A percentile compares a stretch with the other conserved stretches of the same genome.
Conservation (phyloP, 345 rosid genomes). For the Clausena lansium region DNA sequence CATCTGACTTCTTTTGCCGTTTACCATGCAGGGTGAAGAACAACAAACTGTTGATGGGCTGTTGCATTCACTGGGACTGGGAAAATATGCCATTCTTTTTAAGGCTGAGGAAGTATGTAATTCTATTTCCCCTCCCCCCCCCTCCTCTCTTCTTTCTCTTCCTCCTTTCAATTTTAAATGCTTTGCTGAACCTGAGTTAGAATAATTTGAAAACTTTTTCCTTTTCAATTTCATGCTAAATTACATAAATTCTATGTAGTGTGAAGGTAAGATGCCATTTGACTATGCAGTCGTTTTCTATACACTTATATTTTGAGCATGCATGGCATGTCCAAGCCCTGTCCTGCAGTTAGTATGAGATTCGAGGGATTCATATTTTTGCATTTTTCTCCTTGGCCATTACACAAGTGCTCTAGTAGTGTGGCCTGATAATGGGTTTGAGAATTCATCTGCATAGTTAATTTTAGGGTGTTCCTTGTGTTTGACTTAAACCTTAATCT, state of each 20-base stretch:
- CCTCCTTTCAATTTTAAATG: neutral
- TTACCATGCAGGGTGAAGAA: constrained; percentile 54
- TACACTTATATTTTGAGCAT: neutral
- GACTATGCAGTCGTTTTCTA: neutral
- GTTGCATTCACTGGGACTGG: constrained; percentile 70
- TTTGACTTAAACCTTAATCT: neutral
- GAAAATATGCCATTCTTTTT: constrained; percentile 64
- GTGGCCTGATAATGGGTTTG: neutral
- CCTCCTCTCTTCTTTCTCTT: constrained; percentile 2
- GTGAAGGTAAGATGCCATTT: neutral
- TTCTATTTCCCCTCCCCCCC: neutral
- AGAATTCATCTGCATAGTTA: neutral
- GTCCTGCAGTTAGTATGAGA: neutral
- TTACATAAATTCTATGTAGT: neutral
- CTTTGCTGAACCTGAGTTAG: neutral
- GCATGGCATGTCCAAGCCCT: neutral
- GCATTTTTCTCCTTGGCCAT: neutral
- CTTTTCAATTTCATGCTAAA: neutral
- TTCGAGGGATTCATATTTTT: neutral
- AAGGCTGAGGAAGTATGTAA: constrained; percentile 92
- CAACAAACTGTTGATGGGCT: constrained; percentile 78
- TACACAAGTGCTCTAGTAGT: neutral
- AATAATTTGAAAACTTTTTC: neutral
- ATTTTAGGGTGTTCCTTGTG: neutral
- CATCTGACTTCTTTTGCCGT: constrained; percentile 9